Base-by-base conservation (phyloP, 106 monocot species). In the Dioscorea alata region DNA sequence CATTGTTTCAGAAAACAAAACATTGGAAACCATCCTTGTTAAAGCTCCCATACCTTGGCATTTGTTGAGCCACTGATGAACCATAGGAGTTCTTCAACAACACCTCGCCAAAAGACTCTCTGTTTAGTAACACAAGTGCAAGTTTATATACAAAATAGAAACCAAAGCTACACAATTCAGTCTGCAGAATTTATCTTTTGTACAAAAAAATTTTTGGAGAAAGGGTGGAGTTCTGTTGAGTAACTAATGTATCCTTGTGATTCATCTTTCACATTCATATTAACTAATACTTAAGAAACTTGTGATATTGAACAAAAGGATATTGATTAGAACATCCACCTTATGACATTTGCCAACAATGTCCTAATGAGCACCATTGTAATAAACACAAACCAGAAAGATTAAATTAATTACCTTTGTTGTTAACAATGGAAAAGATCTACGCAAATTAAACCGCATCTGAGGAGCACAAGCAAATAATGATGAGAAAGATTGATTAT, bases 11-110 rank as follows among this genome's bases (percentile, higher is more conserved):
- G 5, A 54, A 54, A 54, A 54, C 8, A 54, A 54, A 19, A 54
- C 15, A 54, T 42, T 10, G 10, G 42, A 42, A 42, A 42, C 42
- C 42, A 42, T 42, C 42, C 42, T 42, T 42, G 5, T 10, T 3
- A 42, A 42, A 42, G 42, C 42, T 42, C 42, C 12, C 21, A 53
- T 73, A 90, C 97, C 87, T 93, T 93, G 32, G 90, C 92, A 85
- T 90, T 93, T 70, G 97, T 99, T 48, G 97, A 99, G 23, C 97
- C 97, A 87, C 92, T 90, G 59, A 99, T 93, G 77, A 99, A 93
- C 97, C 97, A 99, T 48, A 99, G 73, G 32, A 99, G 87, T 72
- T 99, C 97, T 85, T 99, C 97, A 62, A 99, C 92, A 69, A 99
- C 97, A 71, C 83, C 97, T 64, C 89, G 75, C 97, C 97, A 99